phyloP scores from a whole-genome alignment of 1,139 yeast species.

The Yamadazyma sp. region DNA sequence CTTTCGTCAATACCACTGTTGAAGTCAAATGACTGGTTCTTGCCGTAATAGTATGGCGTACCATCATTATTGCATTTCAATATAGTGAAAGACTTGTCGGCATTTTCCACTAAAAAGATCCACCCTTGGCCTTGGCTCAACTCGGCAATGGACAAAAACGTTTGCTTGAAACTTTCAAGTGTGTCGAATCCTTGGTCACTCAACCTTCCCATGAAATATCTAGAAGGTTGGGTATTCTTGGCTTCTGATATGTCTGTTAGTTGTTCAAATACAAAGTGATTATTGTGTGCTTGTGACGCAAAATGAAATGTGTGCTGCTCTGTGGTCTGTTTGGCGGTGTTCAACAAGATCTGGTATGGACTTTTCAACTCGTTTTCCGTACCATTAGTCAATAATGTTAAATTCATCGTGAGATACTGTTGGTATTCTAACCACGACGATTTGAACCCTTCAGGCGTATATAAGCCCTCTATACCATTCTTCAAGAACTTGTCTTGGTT shows the following conservation, averaged over 20 bases:
- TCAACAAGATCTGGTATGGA: conserved; percentile 74
- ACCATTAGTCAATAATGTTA: conserved; percentile 74
- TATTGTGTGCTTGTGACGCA: conserved; percentile 91
- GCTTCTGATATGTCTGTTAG: conserved; percentile 40
- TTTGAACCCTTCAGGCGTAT: conserved; percentile 65
- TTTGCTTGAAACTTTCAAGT: conserved; percentile 54
- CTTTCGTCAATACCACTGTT: conserved; percentile 65
- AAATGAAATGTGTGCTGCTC: conserved; percentile 75
- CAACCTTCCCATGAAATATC: conserved; percentile 45
- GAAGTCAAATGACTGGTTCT: conserved; percentile 74
- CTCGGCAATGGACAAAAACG: conserved; percentile 56
- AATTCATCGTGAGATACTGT: conserved; percentile 60
- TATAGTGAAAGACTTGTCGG: conserved; percentile 63
- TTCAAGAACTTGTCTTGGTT: conserved; percentile 36
- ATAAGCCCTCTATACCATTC: conserved; percentile 71
- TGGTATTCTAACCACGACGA: conserved; percentile 85
- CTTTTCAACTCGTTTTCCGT: conserved; percentile 76
- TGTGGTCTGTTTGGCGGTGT: conserved; percentile 69
- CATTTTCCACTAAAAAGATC: conserved; percentile 80
- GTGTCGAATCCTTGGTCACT: conserved; percentile 37
- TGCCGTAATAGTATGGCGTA: conserved; percentile 79
- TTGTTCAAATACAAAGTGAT: conserved; percentile 83
- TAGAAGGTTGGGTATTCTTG: conserved; percentile 44
- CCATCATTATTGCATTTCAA: conserved; percentile 81
- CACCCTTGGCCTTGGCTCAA: conserved; percentile 73